phyloP scores from a whole-genome alignment of 192 early-diverging fungal genomes.

The Coemansia sp. region DNA sequence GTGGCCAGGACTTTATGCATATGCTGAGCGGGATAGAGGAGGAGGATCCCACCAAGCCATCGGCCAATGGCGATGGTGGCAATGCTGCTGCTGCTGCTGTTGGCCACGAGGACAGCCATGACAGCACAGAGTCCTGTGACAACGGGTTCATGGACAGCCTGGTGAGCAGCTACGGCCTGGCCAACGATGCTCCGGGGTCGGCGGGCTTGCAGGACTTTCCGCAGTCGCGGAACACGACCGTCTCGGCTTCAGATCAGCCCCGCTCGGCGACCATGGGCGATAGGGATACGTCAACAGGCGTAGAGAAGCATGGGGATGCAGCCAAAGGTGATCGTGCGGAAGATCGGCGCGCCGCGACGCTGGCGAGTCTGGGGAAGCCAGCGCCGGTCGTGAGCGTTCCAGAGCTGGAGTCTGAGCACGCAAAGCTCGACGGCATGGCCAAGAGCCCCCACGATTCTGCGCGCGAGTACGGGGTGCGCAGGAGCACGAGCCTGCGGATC shows the following conservation, averaged over 20 bases:
- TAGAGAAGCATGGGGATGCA: too few relatives aligned
- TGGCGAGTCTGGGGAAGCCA: too few relatives aligned
- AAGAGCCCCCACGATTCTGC: background rate
- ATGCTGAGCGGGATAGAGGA: slow-evolving; percentile 1
- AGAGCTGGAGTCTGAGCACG: slow-evolving; percentile 5
- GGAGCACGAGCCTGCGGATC: slow-evolving; percentile 34
- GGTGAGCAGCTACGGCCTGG: background rate
- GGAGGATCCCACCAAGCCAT: background rate
- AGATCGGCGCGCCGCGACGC: too few relatives aligned
- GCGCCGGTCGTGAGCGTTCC: background rate
- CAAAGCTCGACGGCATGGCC: background rate
- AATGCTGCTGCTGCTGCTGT: background rate
- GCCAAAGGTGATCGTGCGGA: too few relatives aligned
- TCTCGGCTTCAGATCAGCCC: too few relatives aligned
- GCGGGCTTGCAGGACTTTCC: background rate
- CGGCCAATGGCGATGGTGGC: background rate
- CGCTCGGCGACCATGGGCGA: too few relatives aligned
- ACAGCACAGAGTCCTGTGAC: background rate
- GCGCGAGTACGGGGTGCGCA: slow-evolving; percentile 9
- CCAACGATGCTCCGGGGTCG: background rate
- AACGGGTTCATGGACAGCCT: slow-evolving; percentile 4
- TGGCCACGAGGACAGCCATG: background rate
- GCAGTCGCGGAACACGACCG: too few relatives aligned
- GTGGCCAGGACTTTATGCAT: slow-evolving; percentile 2
- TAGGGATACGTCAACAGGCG: too few relatives aligned